Evolutionary conservation across 2,329 filamentous ascomycete species (phyloP).

Genomic region (Fusarium virguliforme): DNA sequence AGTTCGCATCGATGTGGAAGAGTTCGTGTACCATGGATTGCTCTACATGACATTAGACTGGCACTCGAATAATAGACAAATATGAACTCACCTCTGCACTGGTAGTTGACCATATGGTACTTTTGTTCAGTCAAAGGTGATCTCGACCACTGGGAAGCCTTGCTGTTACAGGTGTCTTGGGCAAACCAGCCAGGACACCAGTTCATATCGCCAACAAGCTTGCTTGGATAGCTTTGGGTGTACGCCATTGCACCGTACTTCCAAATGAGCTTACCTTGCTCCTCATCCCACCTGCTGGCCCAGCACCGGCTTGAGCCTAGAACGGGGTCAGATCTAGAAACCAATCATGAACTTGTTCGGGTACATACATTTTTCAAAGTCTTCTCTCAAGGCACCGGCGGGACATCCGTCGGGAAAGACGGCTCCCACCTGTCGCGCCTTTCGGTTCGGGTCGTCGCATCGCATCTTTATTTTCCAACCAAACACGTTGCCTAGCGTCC

Average conservation of each 20-base stretch:
- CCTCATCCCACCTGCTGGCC: background rate
- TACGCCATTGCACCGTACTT: background rate
- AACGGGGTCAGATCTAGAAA: background rate
- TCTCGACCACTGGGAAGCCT: background rate
- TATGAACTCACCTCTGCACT: constrained; percentile 5
- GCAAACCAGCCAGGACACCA: constrained; percentile 1
- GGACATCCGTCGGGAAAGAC: background rate
- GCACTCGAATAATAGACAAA: background rate
- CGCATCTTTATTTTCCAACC: background rate
- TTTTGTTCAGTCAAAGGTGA: background rate
- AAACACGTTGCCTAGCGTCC: background rate
- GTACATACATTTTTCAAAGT: background rate
- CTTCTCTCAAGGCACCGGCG: background rate
- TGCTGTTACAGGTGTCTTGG: background rate
- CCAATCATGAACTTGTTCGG: background rate
- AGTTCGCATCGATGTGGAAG: background rate
- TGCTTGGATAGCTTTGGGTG: background rate
- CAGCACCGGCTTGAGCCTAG: background rate
- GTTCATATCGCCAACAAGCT: background rate
- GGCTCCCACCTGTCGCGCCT: too few relatives aligned
- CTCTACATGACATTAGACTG: background rate
- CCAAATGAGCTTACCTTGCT: background rate
- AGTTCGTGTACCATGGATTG: constrained; percentile 6
- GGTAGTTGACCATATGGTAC: constrained; percentile 3
- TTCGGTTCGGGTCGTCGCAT: background rate